A percentile compares a stretch with the other conserved stretches of the same genome.
phyloP scores from a whole-genome alignment of 345 rosid species.

The Pseudoturritis turrita region DNA sequence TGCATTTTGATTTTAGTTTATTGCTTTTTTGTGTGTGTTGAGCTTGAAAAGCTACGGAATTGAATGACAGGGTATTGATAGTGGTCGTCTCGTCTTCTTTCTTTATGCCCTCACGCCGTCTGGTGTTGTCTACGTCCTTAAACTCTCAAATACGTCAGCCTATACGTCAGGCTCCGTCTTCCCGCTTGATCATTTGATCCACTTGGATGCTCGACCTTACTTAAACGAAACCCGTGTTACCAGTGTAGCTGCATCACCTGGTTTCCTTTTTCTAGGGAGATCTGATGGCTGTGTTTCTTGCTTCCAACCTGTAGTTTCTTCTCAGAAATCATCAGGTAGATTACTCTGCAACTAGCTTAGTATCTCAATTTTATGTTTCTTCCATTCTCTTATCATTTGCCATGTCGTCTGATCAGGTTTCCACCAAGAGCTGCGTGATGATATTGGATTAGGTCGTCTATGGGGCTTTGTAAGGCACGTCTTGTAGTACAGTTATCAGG shows the following conservation, averaged over 20 bases:
- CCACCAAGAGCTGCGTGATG: constrained; percentile 67
- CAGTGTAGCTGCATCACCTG: constrained; percentile 50
- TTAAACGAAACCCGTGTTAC: constrained; percentile 37
- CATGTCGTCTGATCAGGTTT: constrained; percentile 43
- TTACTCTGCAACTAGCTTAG: not conserved
- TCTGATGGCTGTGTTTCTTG: constrained; percentile 64
- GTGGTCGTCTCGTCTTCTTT: constrained; percentile 31
- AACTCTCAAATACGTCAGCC: constrained; percentile 39
- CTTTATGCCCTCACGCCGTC: constrained; percentile 60
- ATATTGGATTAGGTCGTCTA: constrained; percentile 64
- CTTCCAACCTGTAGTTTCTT: constrained; percentile 46
- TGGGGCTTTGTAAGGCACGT: constrained; percentile 83
- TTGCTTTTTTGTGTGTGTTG: not conserved
- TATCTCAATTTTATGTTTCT: not conserved
- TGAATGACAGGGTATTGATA: constrained; percentile 36
- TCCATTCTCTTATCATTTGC: not conserved
- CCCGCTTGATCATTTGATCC: constrained; percentile 41
- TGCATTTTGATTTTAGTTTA: not conserved
- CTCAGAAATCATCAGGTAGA: constrained; percentile 57
- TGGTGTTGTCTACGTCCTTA: constrained; percentile 61
- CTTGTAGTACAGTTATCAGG: not conserved
- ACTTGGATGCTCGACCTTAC: constrained; percentile 46
- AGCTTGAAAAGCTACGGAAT: not conserved
- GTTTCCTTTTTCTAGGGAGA: constrained; percentile 60
- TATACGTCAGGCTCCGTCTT: constrained; percentile 46